Conservation (phyloP, 345 rosid species). For the Lepidium africanum region DNA sequence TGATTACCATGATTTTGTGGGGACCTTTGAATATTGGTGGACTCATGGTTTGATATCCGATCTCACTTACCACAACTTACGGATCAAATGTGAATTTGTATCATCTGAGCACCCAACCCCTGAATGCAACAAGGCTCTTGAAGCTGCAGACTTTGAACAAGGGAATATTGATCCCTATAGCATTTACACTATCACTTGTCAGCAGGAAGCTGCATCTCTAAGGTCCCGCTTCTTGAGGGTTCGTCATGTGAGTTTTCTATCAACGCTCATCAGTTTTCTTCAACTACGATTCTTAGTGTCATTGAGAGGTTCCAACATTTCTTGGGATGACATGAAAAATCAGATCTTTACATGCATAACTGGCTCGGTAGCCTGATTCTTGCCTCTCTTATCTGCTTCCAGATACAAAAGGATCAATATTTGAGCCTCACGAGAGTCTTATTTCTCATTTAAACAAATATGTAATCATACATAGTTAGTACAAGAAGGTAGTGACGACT, state of each 20-base stretch:
- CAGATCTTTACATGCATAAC: neutral
- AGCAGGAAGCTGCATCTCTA: slow-evolving; percentile 38
- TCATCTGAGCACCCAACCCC: slow-evolving; percentile 65
- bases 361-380: neutral
- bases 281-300: neutral
- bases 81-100: slow-evolving; percentile 44
- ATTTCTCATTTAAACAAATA: neutral
- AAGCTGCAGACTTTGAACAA: slow-evolving; percentile 52
- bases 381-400: neutral
- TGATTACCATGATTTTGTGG: slow-evolving; percentile 75
- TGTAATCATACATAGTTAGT: neutral
- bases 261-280: neutral
- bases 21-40: slow-evolving; percentile 97
- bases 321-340: neutral
- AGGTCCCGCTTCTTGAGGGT: slow-evolving; percentile 43
- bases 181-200: slow-evolving; percentile 81
- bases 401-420: neutral
- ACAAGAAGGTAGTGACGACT: neutral
- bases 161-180: slow-evolving; percentile 83
- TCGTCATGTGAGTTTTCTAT: slow-evolving; percentile 57
- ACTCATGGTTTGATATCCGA: slow-evolving; percentile 91
- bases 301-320: neutral
- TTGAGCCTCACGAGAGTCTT: neutral
- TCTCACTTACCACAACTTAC: slow-evolving; percentile 55
- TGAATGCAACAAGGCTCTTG: slow-evolving; percentile 54